phyloP scores from a whole-genome alignment of 2,329 filamentous ascomycete species.

The Rhinocladiella mackenziei region DNA sequence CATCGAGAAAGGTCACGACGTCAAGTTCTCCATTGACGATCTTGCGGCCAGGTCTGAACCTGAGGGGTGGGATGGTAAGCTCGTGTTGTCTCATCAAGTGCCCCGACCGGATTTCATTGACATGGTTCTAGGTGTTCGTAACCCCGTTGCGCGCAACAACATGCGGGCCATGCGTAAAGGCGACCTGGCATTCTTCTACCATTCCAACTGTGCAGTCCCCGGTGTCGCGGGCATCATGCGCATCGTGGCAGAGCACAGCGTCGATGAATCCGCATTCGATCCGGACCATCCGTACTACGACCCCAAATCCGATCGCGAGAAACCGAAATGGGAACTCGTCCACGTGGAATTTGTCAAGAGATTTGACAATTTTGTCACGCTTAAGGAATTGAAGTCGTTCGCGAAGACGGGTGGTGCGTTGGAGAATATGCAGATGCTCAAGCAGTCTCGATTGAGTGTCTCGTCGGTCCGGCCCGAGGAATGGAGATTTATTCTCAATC shows the following conservation, averaged over 20 bases:
- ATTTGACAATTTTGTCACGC: conserved; percentile 65
- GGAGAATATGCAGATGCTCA: conserved; percentile 76
- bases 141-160: conserved; percentile 68
- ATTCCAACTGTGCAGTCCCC: conserved; percentile 86
- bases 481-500: conserved; percentile 47
- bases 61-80: conserved; percentile 86
- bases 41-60: conserved; percentile 66
- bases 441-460: conserved; percentile 77
- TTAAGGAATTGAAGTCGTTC: conserved; percentile 67
- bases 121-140: conserved; percentile 25
- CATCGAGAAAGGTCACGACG: conserved; percentile 79
- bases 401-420: conserved; percentile 56
- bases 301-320: conserved; percentile 62
- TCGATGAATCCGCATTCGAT: conserved; percentile 74
- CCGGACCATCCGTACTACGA: conserved; percentile 78
- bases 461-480: conserved; percentile 45
- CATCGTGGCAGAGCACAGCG: conserved; percentile 76
- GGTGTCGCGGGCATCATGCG: conserved; percentile 87
- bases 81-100: not conserved
- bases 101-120: conserved; percentile 2
- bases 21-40: conserved; percentile 93
- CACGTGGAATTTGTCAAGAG: conserved; percentile 84
- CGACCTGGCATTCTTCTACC: conserved; percentile 94
- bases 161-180: conserved; percentile 86
- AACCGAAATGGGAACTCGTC: conserved; percentile 82